Evolutionary conservation across 2,329 filamentous ascomycete genomes (phyloP).

Genomic region (Talaromyces albobiverticillius): DNA sequence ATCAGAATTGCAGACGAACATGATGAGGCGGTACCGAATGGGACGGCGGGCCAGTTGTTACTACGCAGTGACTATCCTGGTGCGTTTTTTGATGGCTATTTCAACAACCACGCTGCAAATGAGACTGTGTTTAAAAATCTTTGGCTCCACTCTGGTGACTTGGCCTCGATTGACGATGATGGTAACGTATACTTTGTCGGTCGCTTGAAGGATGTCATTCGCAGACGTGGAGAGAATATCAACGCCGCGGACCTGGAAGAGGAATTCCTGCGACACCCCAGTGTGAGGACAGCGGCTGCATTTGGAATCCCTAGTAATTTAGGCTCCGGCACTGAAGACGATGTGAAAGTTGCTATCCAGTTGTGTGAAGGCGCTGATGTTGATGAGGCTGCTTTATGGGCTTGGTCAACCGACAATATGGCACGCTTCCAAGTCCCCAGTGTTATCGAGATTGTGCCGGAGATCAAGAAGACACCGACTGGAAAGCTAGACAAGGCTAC

Average conservation of each 20-base stretch:
- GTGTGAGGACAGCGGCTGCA: conserved; percentile 1
- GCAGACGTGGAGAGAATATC: conserved; percentile 5
- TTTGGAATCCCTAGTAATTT: conserved; percentile 5
- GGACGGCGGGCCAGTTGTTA: neutral
- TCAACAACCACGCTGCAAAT: neutral
- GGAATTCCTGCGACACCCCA: conserved; percentile 6
- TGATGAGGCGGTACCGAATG: conserved; percentile 2
- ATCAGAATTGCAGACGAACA: conserved; percentile 4
- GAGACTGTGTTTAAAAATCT: neutral
- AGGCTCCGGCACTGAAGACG: neutral
- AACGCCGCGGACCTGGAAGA: neutral
- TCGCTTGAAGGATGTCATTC: conserved; percentile 2
- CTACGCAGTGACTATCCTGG: conserved; percentile 1
- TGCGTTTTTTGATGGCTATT: neutral
- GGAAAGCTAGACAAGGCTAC: conserved; percentile 4
- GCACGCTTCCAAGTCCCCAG: conserved; percentile 7
- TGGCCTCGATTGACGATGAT: conserved; percentile 1
- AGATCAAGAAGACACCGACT: conserved; percentile 6
- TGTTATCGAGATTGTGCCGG: conserved; percentile 6
- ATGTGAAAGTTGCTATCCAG: conserved; percentile 3
- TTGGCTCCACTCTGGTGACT: conserved; percentile 3
- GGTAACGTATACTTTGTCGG: conserved; percentile 4
- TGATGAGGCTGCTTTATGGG: conserved; percentile 1
- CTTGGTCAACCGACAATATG: conserved; percentile 8
- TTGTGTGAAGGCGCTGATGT: conserved; percentile 2